A percentile compares a stretch with the other conserved stretches of the same genome.
phyloP scores from a whole-genome alignment of 345 rosid species.

The Gossypium herbaceum region DNA sequence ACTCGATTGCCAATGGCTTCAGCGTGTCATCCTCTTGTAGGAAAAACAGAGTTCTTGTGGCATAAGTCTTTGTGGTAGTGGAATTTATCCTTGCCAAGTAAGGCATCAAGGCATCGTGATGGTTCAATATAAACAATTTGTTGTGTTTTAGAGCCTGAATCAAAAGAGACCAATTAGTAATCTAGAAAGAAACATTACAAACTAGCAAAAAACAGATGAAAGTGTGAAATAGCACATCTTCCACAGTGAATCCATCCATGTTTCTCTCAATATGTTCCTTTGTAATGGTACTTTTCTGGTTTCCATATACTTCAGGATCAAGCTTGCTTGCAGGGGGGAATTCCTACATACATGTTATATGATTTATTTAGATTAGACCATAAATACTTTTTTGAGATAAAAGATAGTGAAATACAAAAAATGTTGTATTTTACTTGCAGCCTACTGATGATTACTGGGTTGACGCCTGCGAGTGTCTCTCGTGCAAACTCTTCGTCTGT shows the following conservation, averaged over 20 bases:
- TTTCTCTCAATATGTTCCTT: constrained; percentile 44
- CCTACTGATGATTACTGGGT: constrained; percentile 52
- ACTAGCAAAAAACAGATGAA: background rate
- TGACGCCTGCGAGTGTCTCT: constrained; percentile 71
- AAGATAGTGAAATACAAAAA: background rate
- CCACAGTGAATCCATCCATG: constrained; percentile 65
- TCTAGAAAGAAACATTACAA: background rate
- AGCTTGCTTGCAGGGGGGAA: constrained; percentile 76
- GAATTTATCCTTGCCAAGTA: constrained; percentile 62
- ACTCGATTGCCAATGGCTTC: constrained; percentile 78
- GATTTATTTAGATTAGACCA: background rate
- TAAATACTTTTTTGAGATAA: background rate
- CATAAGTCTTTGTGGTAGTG: constrained; percentile 77
- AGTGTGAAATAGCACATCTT: constrained; percentile 35
- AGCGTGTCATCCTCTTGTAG: constrained; percentile 68
- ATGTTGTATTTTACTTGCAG: constrained; percentile 32
- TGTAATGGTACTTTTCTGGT: constrained; percentile 57
- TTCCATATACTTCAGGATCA: constrained; percentile 50
- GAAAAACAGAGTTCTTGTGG: constrained; percentile 62
- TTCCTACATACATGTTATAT: constrained; percentile 36
- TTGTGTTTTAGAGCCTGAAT: constrained; percentile 56
- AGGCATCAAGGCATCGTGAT: constrained; percentile 81
- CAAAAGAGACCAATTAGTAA: background rate
- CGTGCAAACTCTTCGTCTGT: constrained; percentile 68
- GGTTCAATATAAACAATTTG: constrained; percentile 66